Percentiles rank a stretch among this genome's conserved stretches.
Conservation (phyloP, 2,329 filamentous ascomycete species). For the Dothiorella sarmentorum region DNA sequence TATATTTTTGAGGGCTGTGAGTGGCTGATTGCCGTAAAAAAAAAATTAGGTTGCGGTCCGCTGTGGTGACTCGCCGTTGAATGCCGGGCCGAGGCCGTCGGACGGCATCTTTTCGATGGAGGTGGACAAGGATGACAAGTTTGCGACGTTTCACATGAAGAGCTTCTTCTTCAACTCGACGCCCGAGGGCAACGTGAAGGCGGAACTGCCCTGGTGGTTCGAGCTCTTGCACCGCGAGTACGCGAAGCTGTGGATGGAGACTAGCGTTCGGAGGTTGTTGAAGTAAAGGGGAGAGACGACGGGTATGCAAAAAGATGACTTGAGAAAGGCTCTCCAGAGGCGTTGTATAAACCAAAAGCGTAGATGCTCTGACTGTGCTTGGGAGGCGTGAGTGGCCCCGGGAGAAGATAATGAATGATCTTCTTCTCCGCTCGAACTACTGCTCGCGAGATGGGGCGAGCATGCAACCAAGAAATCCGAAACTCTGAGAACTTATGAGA, state of each 20-base stretch:
- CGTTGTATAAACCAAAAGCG: background rate
- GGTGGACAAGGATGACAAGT: conserved; percentile 35
- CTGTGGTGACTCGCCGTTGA: conserved; percentile 37
- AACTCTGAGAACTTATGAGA: too few species aligned
- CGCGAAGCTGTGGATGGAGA: conserved; percentile 42
- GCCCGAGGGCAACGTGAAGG: conserved; percentile 30
- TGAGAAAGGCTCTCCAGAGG: too few species aligned
- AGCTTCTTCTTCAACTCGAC: conserved; percentile 39
- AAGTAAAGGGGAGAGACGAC: conserved; percentile 21
- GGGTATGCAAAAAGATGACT: background rate
- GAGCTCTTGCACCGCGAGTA: conserved; percentile 35
- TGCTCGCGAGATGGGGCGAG: too few species aligned
- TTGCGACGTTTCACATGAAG: conserved; percentile 39
- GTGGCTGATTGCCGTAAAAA: background rate
- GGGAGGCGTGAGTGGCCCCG: too few species aligned
- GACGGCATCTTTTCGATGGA: conserved; percentile 40
- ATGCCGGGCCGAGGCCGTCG: conserved; percentile 27
- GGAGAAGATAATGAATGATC: too few species aligned
- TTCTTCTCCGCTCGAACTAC: too few species aligned
- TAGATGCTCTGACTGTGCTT: background rate
- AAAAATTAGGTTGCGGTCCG: conserved; percentile 37
- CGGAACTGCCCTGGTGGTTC: conserved; percentile 30
- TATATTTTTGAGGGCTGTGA: conserved; percentile 1
- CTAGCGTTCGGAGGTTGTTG: conserved; percentile 37
- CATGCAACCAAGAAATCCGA: too few species aligned